Percentiles rank a stretch among this genome's conserved stretches.
phyloP scores from a whole-genome alignment of 208 protist species.

The Crithidia brevicula region DNA sequence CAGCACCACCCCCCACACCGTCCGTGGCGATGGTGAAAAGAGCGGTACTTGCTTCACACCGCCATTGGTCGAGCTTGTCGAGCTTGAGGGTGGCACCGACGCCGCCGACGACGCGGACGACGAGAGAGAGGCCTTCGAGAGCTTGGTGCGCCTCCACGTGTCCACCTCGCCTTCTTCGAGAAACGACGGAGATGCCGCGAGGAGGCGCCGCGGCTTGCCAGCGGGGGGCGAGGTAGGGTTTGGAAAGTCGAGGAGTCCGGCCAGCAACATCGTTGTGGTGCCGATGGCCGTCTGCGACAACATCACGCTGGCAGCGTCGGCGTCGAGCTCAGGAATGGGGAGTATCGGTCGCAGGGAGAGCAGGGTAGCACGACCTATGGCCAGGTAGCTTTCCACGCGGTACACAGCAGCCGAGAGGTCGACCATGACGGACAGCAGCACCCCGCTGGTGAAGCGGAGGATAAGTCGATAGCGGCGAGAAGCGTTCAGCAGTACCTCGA shows the following conservation, averaged over 20 bases:
- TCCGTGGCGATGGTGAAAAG: background rate
- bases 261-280: constrained; percentile 37
- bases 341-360: constrained; percentile 43
- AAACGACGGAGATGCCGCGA: constrained; percentile 8
- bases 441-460: constrained; percentile 52
- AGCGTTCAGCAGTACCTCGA: constrained; percentile 42
- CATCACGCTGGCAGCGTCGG: constrained; percentile 1
- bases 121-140: constrained; percentile 4
- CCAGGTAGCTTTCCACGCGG: constrained; percentile 73
- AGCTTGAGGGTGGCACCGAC: background rate
- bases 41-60: background rate
- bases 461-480: constrained; percentile 74
- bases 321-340: constrained; percentile 20
- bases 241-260: constrained; percentile 42
- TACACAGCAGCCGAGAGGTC: constrained; percentile 51
- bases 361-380: constrained; percentile 51
- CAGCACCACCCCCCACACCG: constrained; percentile 34
- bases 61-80: background rate
- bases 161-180: constrained; percentile 12
- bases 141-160: background rate
- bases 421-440: constrained; percentile 72
- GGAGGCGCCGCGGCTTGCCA: background rate
- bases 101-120: constrained; percentile 4
- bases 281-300: constrained; percentile 26
- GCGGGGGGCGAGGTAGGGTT: constrained; percentile 1